Base-by-base conservation (phyloP, 371 early-diverging fungal genomes). In the Mortierella sp. region DNA sequence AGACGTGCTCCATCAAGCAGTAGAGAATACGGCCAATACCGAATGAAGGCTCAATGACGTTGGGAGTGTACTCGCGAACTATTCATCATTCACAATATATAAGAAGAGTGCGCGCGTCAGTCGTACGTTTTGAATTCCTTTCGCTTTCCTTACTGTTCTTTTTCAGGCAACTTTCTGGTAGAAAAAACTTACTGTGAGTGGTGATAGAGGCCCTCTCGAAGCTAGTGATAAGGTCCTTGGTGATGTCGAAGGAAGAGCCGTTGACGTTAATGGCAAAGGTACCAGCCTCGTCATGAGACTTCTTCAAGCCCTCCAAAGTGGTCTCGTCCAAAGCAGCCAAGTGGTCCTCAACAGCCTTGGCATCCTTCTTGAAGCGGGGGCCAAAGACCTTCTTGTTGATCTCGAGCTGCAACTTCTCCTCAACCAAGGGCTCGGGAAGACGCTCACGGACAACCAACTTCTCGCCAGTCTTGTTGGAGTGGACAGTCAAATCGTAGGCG, bases 11-110 rank as follows among this genome's bases (percentile, higher is more conserved):
- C 80, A 99, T 90, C 48, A 99, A 95, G 52, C 98, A 94, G 90
- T 99, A 99, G 73, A 99, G 91, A 80, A 99, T 99, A 87, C 99
- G 98, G 78, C 99, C 99, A 81, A 99, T 96, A 92, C 99, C 99
- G 91, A 99, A 99, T 42, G 99, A 99, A 58, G 99, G 99, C 90
- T 99, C 99, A 88, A 99, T 99, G 84, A 99, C 99, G 87, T 97
- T 98, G 58, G 99, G 99, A 14, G 94, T 95, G 90, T 95, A 99
- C 91, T 99, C 99, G 89, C 98, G 97, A 48, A 98, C 97, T 95
- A 88, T 63, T 34, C 16, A 34, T 28, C 14, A 42, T 21, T 24
- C 45, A 52, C 16, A 58, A 44, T 48, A 14, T 7, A 13, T 47
- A 55, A 42, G 45, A n/a, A 48, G 24, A 24, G 0, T 2, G 63